Conservation (phyloP, 2,329 filamentous ascomycete genomes). For the Aspergillus fischeri region DNA sequence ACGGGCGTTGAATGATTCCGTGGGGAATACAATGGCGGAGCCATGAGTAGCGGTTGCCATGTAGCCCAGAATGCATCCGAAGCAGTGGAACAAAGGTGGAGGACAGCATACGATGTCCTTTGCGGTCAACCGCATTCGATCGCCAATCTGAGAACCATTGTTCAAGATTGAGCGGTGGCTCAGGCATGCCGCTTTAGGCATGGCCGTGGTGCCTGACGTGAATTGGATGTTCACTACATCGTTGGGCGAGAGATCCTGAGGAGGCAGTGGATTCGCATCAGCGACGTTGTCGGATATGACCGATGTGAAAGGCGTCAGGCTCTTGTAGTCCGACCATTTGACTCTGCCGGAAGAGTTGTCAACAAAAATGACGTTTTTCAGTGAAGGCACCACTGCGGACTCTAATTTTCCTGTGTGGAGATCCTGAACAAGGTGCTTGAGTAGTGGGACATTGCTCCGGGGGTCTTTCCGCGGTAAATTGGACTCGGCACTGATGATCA, state of each 20-base stretch:
- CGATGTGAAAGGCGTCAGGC: slow-evolving; percentile 47
- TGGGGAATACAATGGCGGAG: slow-evolving; percentile 76
- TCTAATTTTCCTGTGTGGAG: slow-evolving; percentile 43
- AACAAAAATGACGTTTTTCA: slow-evolving; percentile 69
- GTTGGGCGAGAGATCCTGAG: slow-evolving; percentile 49
- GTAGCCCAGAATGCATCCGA: slow-evolving; percentile 87
- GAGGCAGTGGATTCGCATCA: slow-evolving; percentile 40
- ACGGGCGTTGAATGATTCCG: slow-evolving; percentile 77
- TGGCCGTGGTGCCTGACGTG: slow-evolving; percentile 88
- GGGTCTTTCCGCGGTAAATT: slow-evolving; percentile 67
- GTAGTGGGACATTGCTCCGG: slow-evolving; percentile 55
- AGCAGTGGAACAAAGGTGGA: slow-evolving; percentile 64
- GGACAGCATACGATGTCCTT: slow-evolving; percentile 66
- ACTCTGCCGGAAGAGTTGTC: slow-evolving; percentile 66
- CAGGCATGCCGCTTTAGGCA: slow-evolving; percentile 87
- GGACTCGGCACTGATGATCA: slow-evolving; percentile 84
- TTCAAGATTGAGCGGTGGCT: slow-evolving; percentile 85
- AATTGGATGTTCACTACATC: slow-evolving; percentile 96
- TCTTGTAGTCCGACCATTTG: slow-evolving; percentile 40
- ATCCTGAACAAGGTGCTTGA: slow-evolving; percentile 52
- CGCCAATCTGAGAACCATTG: slow-evolving; percentile 80
- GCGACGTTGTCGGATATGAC: slow-evolving; percentile 41
- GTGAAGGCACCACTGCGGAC: slow-evolving; percentile 61
- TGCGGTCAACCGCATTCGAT: slow-evolving; percentile 74
- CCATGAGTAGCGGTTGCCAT: slow-evolving; percentile 88